Conservation (phyloP, 164 flowering plant species). For the Stephania cephalantha region DNA sequence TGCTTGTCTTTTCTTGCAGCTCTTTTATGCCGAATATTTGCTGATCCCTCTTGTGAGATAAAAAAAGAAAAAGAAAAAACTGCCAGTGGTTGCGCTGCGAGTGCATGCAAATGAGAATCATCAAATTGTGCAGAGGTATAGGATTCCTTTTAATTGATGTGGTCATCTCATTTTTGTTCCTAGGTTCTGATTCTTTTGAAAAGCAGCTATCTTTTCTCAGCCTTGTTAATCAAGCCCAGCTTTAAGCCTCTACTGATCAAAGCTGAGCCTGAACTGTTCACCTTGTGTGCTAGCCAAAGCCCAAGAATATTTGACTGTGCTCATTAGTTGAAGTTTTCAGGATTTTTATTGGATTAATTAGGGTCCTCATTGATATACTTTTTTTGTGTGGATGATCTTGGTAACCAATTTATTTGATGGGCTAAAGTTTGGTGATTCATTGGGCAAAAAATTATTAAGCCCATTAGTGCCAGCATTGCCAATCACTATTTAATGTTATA, state of each 20-base stretch:
- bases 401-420: not conserved
- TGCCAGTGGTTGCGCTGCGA: not conserved
- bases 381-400: too few relatives aligned
- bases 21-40: constrained; percentile 37
- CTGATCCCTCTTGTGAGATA: constrained; percentile 36
- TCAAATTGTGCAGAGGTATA: not conserved
- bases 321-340: not conserved
- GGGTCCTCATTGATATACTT: not conserved
- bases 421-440: not conserved
- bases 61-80: not conserved
- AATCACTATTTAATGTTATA: too few relatives aligned
- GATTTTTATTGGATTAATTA: not conserved
- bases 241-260: not conserved
- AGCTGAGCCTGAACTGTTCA: not conserved
- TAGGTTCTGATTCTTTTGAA: not conserved
- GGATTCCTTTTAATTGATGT: constrained; percentile 1
- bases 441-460: too few relatives aligned
- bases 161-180: not conserved
- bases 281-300: not conserved
- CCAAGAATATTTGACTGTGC: not conserved
- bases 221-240: not conserved
- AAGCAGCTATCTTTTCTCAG: not conserved
- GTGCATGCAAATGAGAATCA: not conserved
- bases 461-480: too few relatives aligned
- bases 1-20: constrained; percentile 21